These are phyloP conservation scores for Pestalotiopsis sp. DNA, from an alignment of 2,329 filamentous ascomycete species.

Conservation along the genomic window DNA sequence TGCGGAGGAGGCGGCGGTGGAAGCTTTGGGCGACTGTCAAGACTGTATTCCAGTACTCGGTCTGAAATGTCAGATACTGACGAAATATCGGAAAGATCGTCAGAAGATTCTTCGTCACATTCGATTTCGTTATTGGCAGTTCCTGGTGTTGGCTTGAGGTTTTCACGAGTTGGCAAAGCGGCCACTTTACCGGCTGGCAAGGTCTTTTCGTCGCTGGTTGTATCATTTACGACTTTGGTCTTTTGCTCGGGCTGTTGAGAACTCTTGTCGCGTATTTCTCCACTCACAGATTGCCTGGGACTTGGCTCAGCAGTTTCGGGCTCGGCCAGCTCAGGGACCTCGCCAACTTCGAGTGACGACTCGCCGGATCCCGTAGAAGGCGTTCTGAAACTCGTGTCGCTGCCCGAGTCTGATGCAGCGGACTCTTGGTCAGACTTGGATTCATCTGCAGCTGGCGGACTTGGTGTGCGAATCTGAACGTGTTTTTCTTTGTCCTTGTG, in stretches of 20 bases:
- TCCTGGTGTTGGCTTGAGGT: neutral
- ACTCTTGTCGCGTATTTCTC: neutral
- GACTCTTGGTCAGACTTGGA: conserved; percentile 13
- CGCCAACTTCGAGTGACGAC: conserved; percentile 2
- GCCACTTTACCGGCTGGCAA: neutral
- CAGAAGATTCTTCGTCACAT: conserved; percentile 21
- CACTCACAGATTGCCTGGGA: neutral
- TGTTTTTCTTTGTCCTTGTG: conserved; percentile 32
- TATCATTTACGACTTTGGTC: neutral
- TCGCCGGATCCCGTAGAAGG: conserved; percentile 20
- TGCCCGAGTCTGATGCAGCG: conserved; percentile 18
- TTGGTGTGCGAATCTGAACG: conserved; percentile 33
- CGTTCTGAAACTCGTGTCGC: conserved; percentile 16
- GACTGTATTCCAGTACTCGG: conserved; percentile 37
- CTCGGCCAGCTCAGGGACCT: neutral
- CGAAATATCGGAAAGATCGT: conserved; percentile 28
- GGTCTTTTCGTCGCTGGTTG: neutral
- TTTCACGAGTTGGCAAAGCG: neutral
- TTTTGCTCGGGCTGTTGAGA: neutral
- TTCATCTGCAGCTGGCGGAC: conserved; percentile 16
- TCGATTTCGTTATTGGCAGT: neutral
- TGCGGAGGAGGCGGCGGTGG: conserved; percentile 27
- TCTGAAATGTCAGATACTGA: conserved; percentile 43
- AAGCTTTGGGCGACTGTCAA: conserved; percentile 19
- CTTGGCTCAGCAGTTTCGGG: neutral